Evolutionary conservation across 2,329 filamentous ascomycete genomes (phyloP).

Genomic region (Rachicladosporium sp.): DNA sequence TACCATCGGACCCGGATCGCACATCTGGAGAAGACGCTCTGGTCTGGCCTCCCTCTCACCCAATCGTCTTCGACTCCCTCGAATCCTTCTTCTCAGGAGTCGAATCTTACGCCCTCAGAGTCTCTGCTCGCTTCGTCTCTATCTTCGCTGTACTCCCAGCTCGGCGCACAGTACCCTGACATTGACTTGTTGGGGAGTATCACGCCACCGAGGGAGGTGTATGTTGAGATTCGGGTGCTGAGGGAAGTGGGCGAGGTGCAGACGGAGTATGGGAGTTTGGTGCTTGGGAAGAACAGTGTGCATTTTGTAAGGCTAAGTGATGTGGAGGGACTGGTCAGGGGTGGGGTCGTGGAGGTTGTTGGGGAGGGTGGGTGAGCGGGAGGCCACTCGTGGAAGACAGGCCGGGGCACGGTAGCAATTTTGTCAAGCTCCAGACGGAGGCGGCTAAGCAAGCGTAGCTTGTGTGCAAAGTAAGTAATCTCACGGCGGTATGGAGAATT

Average conservation of each 20-base stretch:
- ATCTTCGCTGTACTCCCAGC: constrained; percentile 60
- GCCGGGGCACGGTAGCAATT: too few species aligned
- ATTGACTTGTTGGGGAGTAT: constrained; percentile 89
- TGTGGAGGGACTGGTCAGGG: constrained; percentile 84
- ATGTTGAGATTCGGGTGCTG: constrained; percentile 90
- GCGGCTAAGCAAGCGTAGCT: too few species aligned
- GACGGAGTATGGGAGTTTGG: constrained; percentile 97
- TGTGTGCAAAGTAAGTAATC: too few species aligned
- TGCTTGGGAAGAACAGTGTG: constrained; percentile 93
- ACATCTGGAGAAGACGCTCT: constrained; percentile 86
- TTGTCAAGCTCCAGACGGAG: too few species aligned
- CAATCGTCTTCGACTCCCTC: constrained; percentile 45
- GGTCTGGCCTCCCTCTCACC: constrained; percentile 74
- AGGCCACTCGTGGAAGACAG: too few species aligned
- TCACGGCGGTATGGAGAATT: too few species aligned
- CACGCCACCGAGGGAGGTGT: constrained; percentile 87
- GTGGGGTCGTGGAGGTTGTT: constrained; percentile 87
- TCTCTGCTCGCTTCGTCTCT: constrained; percentile 16
- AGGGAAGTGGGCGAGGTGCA: constrained; percentile 98
- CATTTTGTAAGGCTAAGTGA: constrained; percentile 94
- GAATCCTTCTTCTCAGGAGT: constrained; percentile 29
- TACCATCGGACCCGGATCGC: constrained; percentile 86
- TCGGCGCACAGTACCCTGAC: constrained; percentile 91
- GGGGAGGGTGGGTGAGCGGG: too few species aligned
- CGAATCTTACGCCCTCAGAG: neutral